These are phyloP conservation scores for Pseudogymnoascus sp. DNA, from an alignment of 2,329 filamentous ascomycete genomes.

Conservation along the genomic window DNA sequence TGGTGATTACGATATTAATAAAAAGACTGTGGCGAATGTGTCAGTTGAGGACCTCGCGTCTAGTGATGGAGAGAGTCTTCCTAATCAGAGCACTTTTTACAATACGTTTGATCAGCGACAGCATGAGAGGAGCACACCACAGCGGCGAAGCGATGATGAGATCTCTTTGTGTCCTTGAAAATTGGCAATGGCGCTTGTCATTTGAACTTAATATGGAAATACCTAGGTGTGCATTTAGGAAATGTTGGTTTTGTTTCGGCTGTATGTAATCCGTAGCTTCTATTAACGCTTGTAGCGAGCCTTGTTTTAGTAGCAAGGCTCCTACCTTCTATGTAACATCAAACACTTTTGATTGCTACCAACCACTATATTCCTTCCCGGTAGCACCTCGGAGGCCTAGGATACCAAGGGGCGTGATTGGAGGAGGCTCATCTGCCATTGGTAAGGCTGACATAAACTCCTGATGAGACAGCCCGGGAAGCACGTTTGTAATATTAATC, in stretches of 20 bases:
- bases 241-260: background rate
- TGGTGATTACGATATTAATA: background rate
- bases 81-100: background rate
- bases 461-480: constrained; percentile 14
- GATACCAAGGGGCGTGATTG: constrained; percentile 14
- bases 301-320: constrained; percentile 6
- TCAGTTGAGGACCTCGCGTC: background rate
- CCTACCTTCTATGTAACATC: constrained; percentile 18
- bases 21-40: background rate
- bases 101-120: background rate
- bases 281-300: background rate
- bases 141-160: background rate
- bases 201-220: background rate
- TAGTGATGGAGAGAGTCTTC: background rate
- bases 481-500: constrained; percentile 20
- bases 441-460: constrained; percentile 11
- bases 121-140: background rate
- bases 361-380: constrained; percentile 20
- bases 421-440: constrained; percentile 11
- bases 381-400: constrained; percentile 17
- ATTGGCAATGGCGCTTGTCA: background rate
- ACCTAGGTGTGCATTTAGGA: background rate
- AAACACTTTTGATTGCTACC: constrained; percentile 20
- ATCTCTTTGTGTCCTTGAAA: background rate
- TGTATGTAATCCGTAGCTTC: background rate